These are phyloP conservation scores for Aegilops umbellulata DNA, from an alignment of 176 grass and related monocot genomes.

Conservation along the genomic window DNA sequence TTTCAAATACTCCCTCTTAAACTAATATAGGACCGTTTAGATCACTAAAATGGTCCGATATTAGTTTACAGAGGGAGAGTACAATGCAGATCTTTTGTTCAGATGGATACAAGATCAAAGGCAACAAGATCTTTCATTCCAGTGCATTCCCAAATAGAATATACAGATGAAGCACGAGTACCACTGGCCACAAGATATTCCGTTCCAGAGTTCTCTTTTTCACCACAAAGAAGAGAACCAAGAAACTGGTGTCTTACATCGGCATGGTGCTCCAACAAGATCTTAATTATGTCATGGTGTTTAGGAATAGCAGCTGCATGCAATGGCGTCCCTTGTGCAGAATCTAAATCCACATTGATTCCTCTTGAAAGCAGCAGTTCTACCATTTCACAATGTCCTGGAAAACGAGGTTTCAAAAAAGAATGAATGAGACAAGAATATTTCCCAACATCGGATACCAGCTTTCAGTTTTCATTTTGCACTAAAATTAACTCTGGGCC, in stretches of 20 bases:
- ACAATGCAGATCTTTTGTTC: neutral
- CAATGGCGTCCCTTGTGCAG: neutral
- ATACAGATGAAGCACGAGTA: neutral
- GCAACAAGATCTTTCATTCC: neutral
- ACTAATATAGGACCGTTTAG: too few relatives aligned
- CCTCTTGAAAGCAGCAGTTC: conserved; percentile 8
- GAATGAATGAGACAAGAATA: too few relatives aligned
- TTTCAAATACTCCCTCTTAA: too few relatives aligned
- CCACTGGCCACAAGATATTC: neutral
- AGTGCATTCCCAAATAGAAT: neutral
- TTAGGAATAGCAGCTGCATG: neutral
- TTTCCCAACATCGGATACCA: too few relatives aligned
- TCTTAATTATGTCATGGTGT: neutral
- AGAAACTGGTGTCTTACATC: conserved; percentile 8
- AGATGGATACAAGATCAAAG: neutral
- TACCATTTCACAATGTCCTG: conserved; percentile 8
- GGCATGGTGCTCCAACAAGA: neutral
- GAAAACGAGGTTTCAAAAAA: neutral
- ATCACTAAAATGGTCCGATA: too few relatives aligned
- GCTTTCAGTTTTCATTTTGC: neutral
- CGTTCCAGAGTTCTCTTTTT: neutral
- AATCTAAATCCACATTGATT: neutral
- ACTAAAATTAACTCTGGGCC: neutral
- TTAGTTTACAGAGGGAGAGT: too few relatives aligned
- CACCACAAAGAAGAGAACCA: neutral